A percentile compares a stretch with the other conserved stretches of the same genome.
These are phyloP conservation scores for Casaregolazyma lundiana DNA, from an alignment of 1,139 yeast species.

Conservation along the genomic window DNA sequence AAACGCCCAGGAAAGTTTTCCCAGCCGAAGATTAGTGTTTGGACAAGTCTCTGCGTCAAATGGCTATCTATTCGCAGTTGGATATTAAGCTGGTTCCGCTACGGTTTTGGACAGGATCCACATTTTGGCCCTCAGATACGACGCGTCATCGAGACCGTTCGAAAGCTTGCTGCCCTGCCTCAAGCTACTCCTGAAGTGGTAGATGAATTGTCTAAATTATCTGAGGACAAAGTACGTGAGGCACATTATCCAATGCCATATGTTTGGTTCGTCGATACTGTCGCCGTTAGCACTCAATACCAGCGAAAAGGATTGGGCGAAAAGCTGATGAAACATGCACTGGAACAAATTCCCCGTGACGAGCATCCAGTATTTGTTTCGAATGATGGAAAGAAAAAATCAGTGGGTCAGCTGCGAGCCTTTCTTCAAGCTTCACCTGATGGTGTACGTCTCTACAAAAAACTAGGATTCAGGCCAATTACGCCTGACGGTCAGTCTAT, in stretches of 20 bases:
- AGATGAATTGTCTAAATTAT: conserved; percentile 1
- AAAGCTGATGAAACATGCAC: conserved; percentile 1
- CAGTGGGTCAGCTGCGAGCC: conserved; percentile 3
- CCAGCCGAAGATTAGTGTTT: not conserved
- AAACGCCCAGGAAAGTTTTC: not conserved
- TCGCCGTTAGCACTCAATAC: not conserved
- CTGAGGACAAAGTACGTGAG: not conserved
- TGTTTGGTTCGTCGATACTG: conserved; percentile 3
- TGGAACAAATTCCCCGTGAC: conserved; percentile 7
- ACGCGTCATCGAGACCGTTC: not conserved
- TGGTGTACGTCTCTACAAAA: conserved; percentile 1
- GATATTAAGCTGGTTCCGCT: conserved; percentile 4
- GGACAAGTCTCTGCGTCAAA: not conserved
- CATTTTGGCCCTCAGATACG: not conserved
- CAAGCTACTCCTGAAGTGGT: conserved; percentile 3
- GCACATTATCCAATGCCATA: conserved; percentile 3
- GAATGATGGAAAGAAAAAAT: conserved; percentile 2
- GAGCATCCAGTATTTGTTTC: conserved; percentile 1
- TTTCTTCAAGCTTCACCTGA: not conserved
- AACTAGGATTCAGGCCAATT: not conserved
- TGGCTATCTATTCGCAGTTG: not conserved
- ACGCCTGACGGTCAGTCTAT: not conserved
- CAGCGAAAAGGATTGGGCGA: conserved; percentile 6
- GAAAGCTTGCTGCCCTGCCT: not conserved
- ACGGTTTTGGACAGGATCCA: conserved; percentile 1